phyloP scores from a whole-genome alignment of 2,329 filamentous ascomycete species.

The Claviceps sp. region DNA sequence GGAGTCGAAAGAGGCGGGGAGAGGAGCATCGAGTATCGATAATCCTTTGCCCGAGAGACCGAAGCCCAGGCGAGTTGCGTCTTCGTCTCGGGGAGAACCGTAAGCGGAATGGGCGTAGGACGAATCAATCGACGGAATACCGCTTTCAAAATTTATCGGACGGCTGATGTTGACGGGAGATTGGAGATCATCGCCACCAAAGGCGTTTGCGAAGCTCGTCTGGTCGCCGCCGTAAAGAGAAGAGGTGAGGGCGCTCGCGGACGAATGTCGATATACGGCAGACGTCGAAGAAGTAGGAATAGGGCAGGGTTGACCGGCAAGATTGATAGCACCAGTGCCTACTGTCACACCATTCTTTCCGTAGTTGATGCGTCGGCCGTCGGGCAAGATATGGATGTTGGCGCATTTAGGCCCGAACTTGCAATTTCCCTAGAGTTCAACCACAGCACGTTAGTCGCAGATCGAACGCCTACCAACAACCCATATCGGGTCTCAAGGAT shows the following conservation, averaged over 20 bases:
- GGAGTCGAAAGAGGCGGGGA: slow-evolving; percentile 91
- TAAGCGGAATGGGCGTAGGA: slow-evolving; percentile 50
- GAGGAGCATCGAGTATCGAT: slow-evolving; percentile 85
- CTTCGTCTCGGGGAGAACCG: slow-evolving; percentile 69
- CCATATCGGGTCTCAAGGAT: too few species aligned
- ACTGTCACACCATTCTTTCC: slow-evolving; percentile 55
- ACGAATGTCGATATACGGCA: slow-evolving; percentile 38
- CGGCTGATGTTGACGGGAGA: slow-evolving; percentile 27
- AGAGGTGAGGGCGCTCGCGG: slow-evolving; percentile 53
- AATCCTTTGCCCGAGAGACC: slow-evolving; percentile 63
- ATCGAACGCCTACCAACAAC: too few species aligned
- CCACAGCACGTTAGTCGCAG: slow-evolving; percentile 1
- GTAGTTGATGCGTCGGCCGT: slow-evolving; percentile 83
- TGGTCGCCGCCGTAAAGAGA: slow-evolving; percentile 33
- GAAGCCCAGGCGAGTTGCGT: slow-evolving; percentile 44
- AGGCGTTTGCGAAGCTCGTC: slow-evolving; percentile 24
- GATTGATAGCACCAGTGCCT: slow-evolving; percentile 43
- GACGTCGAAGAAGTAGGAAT: slow-evolving; percentile 29
- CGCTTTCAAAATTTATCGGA: slow-evolving; percentile 41
- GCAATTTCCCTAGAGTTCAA: slow-evolving; percentile 66
- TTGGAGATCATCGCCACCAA: slow-evolving; percentile 25
- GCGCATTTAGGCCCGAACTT: slow-evolving; percentile 98
- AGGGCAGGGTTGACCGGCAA: slow-evolving; percentile 49
- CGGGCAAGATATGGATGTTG: slow-evolving; percentile 87
- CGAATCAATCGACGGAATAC: slow-evolving; percentile 44